Evolutionary conservation across 140 eudicot species (phyloP), one percentile per base, ranked within the genome.

Genomic region (Bidens hawaiensis): DNA sequence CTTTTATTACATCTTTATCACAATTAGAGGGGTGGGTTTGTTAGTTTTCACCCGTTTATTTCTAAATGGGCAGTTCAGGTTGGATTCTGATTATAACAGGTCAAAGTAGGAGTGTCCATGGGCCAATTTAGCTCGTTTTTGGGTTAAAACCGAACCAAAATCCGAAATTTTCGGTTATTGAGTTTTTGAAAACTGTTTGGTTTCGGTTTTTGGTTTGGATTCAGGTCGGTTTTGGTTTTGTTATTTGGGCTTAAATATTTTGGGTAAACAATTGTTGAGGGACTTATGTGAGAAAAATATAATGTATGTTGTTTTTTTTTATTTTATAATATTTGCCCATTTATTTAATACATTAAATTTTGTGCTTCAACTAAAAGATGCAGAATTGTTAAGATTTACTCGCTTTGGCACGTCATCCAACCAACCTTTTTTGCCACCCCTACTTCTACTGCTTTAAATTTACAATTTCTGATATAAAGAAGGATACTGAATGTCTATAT

Each of bases 401-500:
- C 22, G 12, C 23, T 66, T 26, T 51, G 26, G 52, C 38, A 43
- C 28, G 63, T 14, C 16, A 52, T 17, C 50, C 22, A 50, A 22
- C 13, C 25, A 10, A 8, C 43, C 8, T 16, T n/a, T 30, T 25
- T 55, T 55, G 12, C 46, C 5, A 34, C 56, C 56, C 13, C 38
- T 41, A 12, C 5, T 41, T 38, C 14, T 16, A 30, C 17, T 45
- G 25, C 31, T 69, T 30, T 71, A 10, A 23, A 17, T 60, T 60
- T n/a, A 26, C 53, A 57, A 23, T 27, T 17, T 43, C 17, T 27
- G 31, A 21, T 60, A 40, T 59, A 51, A 11, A 53, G 56, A 62
- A 72, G 19, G 42, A 6, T 65, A 16, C 62, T 72, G 43, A 83
- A 47, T 28, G 38, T 67, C 14, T 56, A 27, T 31, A 10, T 71